Evolutionary conservation across 345 rosid species (phyloP).

Genomic region (Hibiscus trionum): DNA sequence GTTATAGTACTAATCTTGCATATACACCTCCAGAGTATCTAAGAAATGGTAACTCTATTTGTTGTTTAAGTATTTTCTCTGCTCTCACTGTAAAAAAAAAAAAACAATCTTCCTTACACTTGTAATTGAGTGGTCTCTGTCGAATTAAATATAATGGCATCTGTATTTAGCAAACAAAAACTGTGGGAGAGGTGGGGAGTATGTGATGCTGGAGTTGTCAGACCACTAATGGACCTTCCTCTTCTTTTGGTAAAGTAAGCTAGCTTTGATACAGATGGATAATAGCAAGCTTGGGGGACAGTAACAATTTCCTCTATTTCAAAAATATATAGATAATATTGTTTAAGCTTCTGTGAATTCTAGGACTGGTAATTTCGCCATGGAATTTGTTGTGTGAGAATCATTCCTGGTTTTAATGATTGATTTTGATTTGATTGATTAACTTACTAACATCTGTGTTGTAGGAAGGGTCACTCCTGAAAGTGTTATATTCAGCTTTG

Average conservation of each 20-base stretch:
- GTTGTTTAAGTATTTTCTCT: constrained; percentile 56
- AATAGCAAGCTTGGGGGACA: background rate
- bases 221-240: no score
- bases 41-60: constrained; percentile 65
- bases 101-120: no score
- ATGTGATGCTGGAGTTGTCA: no score
- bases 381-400: background rate
- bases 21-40: constrained; percentile 87
- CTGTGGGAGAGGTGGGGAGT: no score
- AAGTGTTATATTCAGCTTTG: constrained; percentile 65
- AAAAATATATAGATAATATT: background rate
- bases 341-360: background rate
- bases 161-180: no score
- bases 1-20: constrained; percentile 90
- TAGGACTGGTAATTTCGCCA: background rate
- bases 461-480: constrained; percentile 72
- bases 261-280: background rate
- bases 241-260: no score
- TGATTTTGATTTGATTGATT: background rate
- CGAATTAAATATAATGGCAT: no score
- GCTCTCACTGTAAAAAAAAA: no score
- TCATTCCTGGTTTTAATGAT: background rate
- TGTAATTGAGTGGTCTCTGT: no score
- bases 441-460: background rate
- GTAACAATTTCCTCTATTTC: background rate